Percentiles rank a stretch among this genome's conserved stretches.
phyloP scores from a whole-genome alignment of 805 yeast genomes.

The Starmerella tilneyi region DNA sequence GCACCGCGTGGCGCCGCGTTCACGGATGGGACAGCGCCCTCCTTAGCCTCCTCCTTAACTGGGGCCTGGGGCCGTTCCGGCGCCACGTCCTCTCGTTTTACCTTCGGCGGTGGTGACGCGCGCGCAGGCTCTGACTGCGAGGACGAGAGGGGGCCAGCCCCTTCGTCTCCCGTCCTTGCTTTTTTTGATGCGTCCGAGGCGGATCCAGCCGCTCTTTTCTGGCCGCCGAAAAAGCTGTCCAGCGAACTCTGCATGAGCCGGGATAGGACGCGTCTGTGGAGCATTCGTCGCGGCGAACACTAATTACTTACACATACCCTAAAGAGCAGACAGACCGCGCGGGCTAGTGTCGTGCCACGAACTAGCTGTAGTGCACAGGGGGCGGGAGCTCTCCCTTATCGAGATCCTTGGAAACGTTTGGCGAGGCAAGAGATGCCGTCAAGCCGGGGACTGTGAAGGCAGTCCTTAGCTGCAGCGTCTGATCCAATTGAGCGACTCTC shows the following conservation, averaged over 20 bases:
- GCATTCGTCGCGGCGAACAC: conserved; percentile 1
- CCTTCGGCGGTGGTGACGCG: not conserved
- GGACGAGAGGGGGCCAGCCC: no score
- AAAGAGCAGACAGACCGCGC: not conserved
- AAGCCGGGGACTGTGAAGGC: conserved; percentile 21
- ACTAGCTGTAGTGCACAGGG: conserved; percentile 8
- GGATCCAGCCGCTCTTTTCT: conserved; percentile 13
- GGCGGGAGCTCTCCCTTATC: conserved; percentile 15
- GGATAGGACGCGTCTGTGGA: conserved; percentile 14
- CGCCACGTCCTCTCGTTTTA: not conserved
- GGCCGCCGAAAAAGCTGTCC: conserved; percentile 23
- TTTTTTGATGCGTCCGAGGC: conserved; percentile 1
- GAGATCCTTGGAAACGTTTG: conserved; percentile 11
- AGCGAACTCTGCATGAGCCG: conserved; percentile 23
- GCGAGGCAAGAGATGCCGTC: conserved; percentile 3
- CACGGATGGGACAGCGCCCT: not conserved
- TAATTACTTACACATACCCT: conserved; percentile 2
- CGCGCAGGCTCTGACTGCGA: not conserved
- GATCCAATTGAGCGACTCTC: conserved; percentile 9
- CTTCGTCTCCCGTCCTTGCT: conserved; percentile 1
- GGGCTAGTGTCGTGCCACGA: not conserved
- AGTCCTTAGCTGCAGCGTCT: conserved; percentile 12
- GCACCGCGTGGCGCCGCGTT: not conserved
- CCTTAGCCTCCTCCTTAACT: not conserved
- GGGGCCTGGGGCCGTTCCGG: not conserved